Conservation (phyloP, 2,329 filamentous ascomycete genomes). For the Exophiala mesophila region DNA sequence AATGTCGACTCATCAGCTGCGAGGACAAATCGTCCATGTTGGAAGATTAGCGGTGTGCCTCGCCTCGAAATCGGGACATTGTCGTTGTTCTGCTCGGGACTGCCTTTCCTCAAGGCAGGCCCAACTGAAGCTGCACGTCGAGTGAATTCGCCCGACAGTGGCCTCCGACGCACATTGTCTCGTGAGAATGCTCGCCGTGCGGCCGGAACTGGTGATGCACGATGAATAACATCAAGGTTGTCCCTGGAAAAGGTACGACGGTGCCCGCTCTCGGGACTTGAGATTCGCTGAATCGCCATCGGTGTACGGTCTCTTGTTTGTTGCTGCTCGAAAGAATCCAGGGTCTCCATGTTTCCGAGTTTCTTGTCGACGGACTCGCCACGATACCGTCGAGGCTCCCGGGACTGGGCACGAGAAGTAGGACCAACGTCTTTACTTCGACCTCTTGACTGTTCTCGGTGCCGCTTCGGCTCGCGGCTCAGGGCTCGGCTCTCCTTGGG, state of each 20-base stretch:
- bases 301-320: neutral
- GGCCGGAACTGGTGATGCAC: neutral
- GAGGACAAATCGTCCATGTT: neutral
- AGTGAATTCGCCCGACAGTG: constrained; percentile 9
- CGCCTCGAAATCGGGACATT: neutral
- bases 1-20: too few relatives aligned
- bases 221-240: constrained; percentile 5
- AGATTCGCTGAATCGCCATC: neutral
- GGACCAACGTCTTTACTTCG: neutral
- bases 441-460: neutral
- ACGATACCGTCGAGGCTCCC: neutral
- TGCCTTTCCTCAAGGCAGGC: constrained; percentile 9
- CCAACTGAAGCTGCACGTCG: constrained; percentile 17
- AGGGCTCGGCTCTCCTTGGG: neutral
- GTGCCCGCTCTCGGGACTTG: neutral
- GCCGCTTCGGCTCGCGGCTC: neutral
- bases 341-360: neutral
- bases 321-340: neutral
- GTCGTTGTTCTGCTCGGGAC: constrained; percentile 7
- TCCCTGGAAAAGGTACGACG: constrained; percentile 13
- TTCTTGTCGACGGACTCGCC: neutral
- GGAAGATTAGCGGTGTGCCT: neutral
- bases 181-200: neutral
- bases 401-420: neutral
- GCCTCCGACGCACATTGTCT: neutral